Evolutionary conservation across 148 eudicot species (phyloP).

Genomic region (Camellia granthamiana): DNA sequence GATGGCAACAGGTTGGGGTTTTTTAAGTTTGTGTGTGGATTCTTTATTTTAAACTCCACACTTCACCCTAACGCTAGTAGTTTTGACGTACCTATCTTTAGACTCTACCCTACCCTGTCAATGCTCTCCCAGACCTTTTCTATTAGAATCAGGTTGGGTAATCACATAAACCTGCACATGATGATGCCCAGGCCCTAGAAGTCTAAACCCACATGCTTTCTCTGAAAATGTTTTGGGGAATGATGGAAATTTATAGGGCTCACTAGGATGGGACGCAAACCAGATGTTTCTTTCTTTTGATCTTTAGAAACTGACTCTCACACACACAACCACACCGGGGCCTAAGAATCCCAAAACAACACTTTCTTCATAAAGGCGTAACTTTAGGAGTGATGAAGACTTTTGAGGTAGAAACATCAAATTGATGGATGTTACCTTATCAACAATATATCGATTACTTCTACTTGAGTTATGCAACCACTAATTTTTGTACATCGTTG

Average conservation of each 20-base stretch:
- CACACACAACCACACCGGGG: neutral
- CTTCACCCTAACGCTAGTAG: too few species aligned
- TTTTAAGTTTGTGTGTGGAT: too few species aligned
- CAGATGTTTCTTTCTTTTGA: neutral
- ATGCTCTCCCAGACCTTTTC: too few species aligned
- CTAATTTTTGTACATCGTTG: neutral
- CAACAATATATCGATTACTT: neutral
- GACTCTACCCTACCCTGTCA: too few species aligned
- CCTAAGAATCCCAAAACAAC: neutral
- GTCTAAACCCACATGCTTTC: neutral
- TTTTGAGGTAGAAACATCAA: neutral
- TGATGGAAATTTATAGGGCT: neutral
- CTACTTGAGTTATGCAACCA: neutral
- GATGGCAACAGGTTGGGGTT: too few species aligned
- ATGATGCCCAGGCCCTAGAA: neutral
- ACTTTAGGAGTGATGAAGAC: neutral
- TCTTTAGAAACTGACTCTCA: neutral
- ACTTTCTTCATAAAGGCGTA: neutral
- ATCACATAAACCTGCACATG: neutral
- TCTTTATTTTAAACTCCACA: too few species aligned
- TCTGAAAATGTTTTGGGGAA: neutral
- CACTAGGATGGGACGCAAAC: neutral
- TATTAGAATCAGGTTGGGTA: too few species aligned
- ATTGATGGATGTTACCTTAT: slow-evolving; percentile 2
- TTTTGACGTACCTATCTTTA: too few species aligned